Evolutionary conservation across 108 stramenopile species (phyloP), one percentile per base, ranked within the genome.

Genomic region (Parietichytrium sp.): DNA sequence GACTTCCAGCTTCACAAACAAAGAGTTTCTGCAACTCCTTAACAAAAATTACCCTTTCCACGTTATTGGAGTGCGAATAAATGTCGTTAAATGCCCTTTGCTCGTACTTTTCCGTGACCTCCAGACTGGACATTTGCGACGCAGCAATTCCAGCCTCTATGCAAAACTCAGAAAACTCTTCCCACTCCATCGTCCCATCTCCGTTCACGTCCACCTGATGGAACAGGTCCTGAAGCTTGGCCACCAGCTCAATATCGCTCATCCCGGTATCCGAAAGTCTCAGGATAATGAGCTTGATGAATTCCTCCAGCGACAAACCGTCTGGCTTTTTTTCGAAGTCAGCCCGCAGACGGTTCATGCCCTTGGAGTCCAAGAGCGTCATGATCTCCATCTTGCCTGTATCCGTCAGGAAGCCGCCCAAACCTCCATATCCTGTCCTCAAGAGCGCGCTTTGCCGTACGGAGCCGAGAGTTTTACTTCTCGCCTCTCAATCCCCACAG

Each of bases 141-240:
- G 61, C 61, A 6, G 61, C 61, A 6, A 55, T 45, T 25, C 80
- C 55, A 4, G 52, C 33, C 29, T 81, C 51, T 23, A 81, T 47
- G n/a, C 51, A 54, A 52, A 54, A 81, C 0, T 51, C 27, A 4
- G 80, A 81, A 47, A 78, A 83, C 49, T 83, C 82, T n/a, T 84
- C 81, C 84, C 84, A 84, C 61, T 84, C 84, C 26, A 84, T 80
- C 29, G 12, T 30, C 29, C 47, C 42, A 49, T 84, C 77, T 1
- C 80, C 84, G 78, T 84, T 79, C 36, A 84, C 52, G 42, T 84
- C 84, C 30, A 84, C 55, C 54, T 84, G 81, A 10, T 54, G 49
- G 29, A 81, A 84, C n/a, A 84, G 52, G 20, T 84, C 82, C 72
- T 79, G 42, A 3, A 83, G 30, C 3, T 38, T 30, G 48, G 51